phyloP scores from a whole-genome alignment of 2,329 filamentous ascomycete genomes.

The Colletotrichum sp. region DNA sequence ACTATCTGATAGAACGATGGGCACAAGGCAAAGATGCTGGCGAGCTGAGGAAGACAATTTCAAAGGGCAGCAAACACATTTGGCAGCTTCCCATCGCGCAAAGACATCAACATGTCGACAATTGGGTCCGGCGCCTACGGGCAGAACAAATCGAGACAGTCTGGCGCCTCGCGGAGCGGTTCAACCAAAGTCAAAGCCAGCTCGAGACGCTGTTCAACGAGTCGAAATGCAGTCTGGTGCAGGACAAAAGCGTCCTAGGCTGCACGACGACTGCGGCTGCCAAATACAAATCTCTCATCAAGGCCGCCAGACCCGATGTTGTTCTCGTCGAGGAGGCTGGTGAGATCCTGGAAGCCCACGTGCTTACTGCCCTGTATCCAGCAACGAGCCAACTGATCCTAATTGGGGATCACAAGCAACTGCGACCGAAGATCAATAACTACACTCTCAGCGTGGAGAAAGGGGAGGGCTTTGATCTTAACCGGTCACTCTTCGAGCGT shows the following conservation, averaged over 20 bases:
- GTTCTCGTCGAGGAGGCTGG: too few relatives aligned
- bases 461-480: conserved; percentile 69
- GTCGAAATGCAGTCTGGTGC: conserved; percentile 47
- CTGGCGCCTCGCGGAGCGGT: conserved; percentile 38
- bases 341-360: too few relatives aligned
- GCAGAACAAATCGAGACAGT: conserved; percentile 56
- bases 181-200: conserved; percentile 44
- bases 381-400: too few relatives aligned
- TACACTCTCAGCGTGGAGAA: conserved; percentile 67
- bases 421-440: conserved; percentile 22
- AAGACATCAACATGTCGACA: conserved; percentile 15
- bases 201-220: conserved; percentile 50
- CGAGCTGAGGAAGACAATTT: conserved; percentile 21
- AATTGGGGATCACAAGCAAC: too few relatives aligned
- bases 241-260: conserved; percentile 65
- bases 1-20: conserved; percentile 61
- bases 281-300: conserved; percentile 52
- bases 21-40: conserved; percentile 28
- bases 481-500: conserved; percentile 73
- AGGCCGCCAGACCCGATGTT: too few relatives aligned
- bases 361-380: too few relatives aligned
- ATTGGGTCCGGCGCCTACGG: conserved; percentile 51
- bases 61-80: conserved; percentile 35
- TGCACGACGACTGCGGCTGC: conserved; percentile 77
- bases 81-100: conserved; percentile 53